Evolutionary conservation across 2,329 filamentous ascomycete species (phyloP), one percentile per base, ranked within the genome.

Genomic region (Penicillium sp.): DNA sequence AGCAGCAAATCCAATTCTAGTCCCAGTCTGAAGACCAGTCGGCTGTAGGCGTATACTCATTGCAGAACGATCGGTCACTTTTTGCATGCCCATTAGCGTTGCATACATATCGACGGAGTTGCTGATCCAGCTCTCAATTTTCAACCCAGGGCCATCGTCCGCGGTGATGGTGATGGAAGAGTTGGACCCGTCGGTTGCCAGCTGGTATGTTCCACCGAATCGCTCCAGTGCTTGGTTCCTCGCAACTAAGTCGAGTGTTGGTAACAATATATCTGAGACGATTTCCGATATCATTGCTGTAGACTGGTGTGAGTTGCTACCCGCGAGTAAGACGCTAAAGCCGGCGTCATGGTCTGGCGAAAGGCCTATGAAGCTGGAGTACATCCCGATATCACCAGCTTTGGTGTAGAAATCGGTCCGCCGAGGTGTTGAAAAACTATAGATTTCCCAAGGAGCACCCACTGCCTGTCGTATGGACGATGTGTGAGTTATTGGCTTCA

Each of bases 381-480:
- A 70, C 14, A 48, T 9, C 0, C 58, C 62, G 3, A 70, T 29
- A 11, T 69, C 62, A 3, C 67, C 67, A 13, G 54, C 41, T 46
- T 70, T 70, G 5, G 58, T 61, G 46, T 67, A 68, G 5, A 67
- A 42, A 13, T 67, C 62, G 6, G 67, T 55, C 3, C 45, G 29
- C 2, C 66, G 58, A 11, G 57, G 54, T 3, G 49, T 21, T 6
- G 52, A 34, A 32, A 62, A 58, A 9, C 58, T 59, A 16, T 57
- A 46, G 39, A 79, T 71, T 13, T 78, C 77, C 77, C 77, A 80
- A 1, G 78, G 78, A 27, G 72, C 71, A 6, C 76, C 74, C 1
- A 79, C 66, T 1, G 71, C 69, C 10, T 73, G 70, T 38, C 63
- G 55, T 1, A 75, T 59, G 31, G 75, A 73, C 4, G 76, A 69